These are phyloP conservation scores for Microsporum ferrugineum DNA, from an alignment of 2,329 filamentous ascomycete genomes.

Conservation along the genomic window DNA sequence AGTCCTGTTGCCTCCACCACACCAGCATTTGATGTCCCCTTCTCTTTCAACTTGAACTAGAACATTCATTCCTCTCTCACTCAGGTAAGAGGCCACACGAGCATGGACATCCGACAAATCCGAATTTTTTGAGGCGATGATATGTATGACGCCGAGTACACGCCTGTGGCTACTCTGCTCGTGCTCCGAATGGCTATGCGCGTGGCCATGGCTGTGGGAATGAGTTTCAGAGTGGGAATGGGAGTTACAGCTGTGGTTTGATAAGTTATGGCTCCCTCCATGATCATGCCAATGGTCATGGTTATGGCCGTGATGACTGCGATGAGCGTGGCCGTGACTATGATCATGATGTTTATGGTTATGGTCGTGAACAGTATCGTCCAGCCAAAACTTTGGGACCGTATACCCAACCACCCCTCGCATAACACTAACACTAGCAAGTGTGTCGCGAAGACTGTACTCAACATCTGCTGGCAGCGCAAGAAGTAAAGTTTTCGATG, in stretches of 20 bases:
- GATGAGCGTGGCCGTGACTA: slow-evolving; percentile 22
- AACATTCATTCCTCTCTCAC: slow-evolving; percentile 62
- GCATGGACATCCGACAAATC: slow-evolving; percentile 74
- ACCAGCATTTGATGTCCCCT: slow-evolving; percentile 58
- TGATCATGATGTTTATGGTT: slow-evolving; percentile 25
- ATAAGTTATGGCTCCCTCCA: slow-evolving; percentile 21
- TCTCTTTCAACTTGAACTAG: slow-evolving; percentile 82
- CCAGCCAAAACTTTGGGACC: slow-evolving; percentile 85
- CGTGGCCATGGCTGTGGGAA: slow-evolving; percentile 18
- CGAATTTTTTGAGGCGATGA: slow-evolving; percentile 60
- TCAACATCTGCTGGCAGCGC: slow-evolving; percentile 76
- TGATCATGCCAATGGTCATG: slow-evolving; percentile 23
- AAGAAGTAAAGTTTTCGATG: slow-evolving; percentile 70
- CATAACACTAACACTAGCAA: slow-evolving; percentile 71
- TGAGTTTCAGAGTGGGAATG: slow-evolving; percentile 18
- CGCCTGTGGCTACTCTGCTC: slow-evolving; percentile 26
- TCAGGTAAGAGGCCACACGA: slow-evolving; percentile 60
- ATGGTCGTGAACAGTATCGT: slow-evolving; percentile 45
- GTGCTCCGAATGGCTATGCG: slow-evolving; percentile 18
- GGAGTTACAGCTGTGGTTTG: slow-evolving; percentile 15
- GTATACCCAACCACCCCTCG: slow-evolving; percentile 76
- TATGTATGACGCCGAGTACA: slow-evolving; percentile 74
- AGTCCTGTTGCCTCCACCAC: slow-evolving; percentile 38
- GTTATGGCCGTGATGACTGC: slow-evolving; percentile 16
- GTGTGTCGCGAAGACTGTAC: slow-evolving; percentile 73